A percentile compares a stretch with the other conserved stretches of the same genome.
phyloP scores from a whole-genome alignment of 139 green algal genomes.

The Tetradesmus obliquus region DNA sequence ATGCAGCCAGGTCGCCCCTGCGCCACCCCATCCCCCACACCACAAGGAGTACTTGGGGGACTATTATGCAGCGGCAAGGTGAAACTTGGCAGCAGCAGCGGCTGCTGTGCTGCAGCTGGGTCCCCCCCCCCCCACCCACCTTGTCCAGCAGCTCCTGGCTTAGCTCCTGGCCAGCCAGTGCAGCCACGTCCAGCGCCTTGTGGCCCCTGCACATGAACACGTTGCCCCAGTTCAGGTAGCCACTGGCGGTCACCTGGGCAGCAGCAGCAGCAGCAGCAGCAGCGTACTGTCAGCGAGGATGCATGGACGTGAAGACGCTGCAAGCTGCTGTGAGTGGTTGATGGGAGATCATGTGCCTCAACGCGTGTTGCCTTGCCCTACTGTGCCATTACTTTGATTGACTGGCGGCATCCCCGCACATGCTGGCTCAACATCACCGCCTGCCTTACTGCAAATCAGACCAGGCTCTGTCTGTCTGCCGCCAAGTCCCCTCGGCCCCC shows the following conservation, averaged over 20 bases:
- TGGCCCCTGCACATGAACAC: slow-evolving; percentile 57
- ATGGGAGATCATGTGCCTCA: no score
- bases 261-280: neutral
- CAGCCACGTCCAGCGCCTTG: slow-evolving; percentile 50
- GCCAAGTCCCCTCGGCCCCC: no score
- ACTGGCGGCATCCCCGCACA: no score
- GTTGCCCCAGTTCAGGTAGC: slow-evolving; percentile 82
- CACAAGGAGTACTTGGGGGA: no score
- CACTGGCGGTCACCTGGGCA: slow-evolving; percentile 8
- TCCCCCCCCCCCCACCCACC: neutral
- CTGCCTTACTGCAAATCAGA: no score
- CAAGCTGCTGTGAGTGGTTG: neutral
- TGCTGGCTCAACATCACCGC: no score
- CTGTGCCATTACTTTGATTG: no score
- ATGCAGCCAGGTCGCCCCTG: no score
- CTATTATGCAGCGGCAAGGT: neutral
- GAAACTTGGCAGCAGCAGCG: neutral
- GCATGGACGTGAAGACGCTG: neutral
- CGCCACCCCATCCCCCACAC: no score
- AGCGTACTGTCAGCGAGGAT: no score
- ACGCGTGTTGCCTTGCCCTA: no score
- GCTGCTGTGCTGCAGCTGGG: neutral
- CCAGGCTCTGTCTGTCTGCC: no score
- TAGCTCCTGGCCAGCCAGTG: slow-evolving; percentile 19
- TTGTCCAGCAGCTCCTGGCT: neutral